These are phyloP conservation scores for Candida maris DNA, from an alignment of 805 yeast species.

Conservation along the genomic window DNA sequence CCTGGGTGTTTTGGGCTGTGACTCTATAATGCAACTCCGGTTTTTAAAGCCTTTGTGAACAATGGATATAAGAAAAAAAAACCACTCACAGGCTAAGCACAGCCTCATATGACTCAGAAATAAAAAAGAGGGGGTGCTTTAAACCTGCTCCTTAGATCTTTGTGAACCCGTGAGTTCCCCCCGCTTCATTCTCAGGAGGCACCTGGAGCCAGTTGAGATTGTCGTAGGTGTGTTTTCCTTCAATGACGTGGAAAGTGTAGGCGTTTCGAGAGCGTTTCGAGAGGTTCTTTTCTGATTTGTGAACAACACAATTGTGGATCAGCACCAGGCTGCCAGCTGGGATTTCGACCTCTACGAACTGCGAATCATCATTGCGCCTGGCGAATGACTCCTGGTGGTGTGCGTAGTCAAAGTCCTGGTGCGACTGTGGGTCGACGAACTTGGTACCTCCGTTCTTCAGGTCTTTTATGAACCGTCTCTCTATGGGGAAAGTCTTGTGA, in stretches of 20 bases:
- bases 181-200: conserved; percentile 44
- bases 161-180: conserved; percentile 59
- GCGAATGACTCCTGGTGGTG: conserved; percentile 24
- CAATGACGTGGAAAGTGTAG: conserved; percentile 77
- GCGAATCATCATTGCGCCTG: conserved; percentile 33
- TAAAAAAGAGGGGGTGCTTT: too few species aligned
- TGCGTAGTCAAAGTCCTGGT: conserved; percentile 17
- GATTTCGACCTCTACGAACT: conserved; percentile 53
- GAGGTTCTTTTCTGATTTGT: conserved; percentile 60
- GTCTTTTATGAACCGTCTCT: conserved; percentile 60
- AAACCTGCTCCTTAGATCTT: conserved; percentile 34
- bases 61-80: too few species aligned
- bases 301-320: conserved; percentile 69
- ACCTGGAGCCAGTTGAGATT: conserved; percentile 72
- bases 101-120: too few species aligned
- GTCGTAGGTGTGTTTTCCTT: conserved; percentile 62
- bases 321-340: conserved; percentile 69
- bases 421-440: conserved; percentile 36
- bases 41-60: too few species aligned
- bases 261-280: conserved; percentile 62
- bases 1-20: too few species aligned
- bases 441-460: conserved; percentile 53
- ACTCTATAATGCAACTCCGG: too few species aligned
- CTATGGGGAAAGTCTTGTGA: conserved; percentile 54
- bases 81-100: too few species aligned